phyloP scores from a whole-genome alignment of 148 eudicot genomes.

The Cornus florida region DNA sequence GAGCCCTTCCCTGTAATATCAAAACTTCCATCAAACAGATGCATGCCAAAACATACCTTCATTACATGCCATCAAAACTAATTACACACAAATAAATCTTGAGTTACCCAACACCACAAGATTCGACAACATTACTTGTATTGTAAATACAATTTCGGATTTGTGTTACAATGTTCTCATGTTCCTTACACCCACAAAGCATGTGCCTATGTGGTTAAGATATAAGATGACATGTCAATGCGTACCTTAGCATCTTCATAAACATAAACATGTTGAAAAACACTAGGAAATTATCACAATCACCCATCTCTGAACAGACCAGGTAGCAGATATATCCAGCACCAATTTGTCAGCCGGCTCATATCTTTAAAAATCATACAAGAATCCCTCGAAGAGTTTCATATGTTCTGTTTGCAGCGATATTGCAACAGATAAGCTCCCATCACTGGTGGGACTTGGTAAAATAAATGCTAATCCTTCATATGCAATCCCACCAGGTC shows the following conservation, averaged over 20 bases:
- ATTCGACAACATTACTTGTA: too few relatives aligned
- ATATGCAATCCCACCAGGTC: constrained; percentile 45
- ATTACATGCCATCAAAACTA: too few relatives aligned
- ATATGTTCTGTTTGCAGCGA: constrained; percentile 44
- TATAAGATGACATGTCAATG: neutral
- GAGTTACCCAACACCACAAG: too few relatives aligned
- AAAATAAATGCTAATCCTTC: constrained; percentile 47
- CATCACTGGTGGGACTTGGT: constrained; percentile 44
- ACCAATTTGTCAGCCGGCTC: neutral
- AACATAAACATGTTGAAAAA: neutral
- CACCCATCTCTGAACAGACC: neutral
- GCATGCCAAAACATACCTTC: too few relatives aligned
- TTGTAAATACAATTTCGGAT: neutral
- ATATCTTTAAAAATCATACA: constrained; percentile 35
- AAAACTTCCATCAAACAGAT: too few relatives aligned
- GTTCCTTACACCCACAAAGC: neutral
- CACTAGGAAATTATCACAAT: neutral
- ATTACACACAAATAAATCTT: too few relatives aligned
- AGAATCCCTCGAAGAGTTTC: constrained; percentile 41
- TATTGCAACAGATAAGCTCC: constrained; percentile 44
- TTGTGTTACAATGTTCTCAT: neutral
- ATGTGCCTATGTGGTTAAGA: neutral
- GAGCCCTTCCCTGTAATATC: too few relatives aligned
- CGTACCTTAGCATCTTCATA: neutral
- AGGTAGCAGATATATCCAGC: neutral